Base-by-base conservation (phyloP, 2,329 filamentous ascomycete genomes). In the Trichoderma hamatum region DNA sequence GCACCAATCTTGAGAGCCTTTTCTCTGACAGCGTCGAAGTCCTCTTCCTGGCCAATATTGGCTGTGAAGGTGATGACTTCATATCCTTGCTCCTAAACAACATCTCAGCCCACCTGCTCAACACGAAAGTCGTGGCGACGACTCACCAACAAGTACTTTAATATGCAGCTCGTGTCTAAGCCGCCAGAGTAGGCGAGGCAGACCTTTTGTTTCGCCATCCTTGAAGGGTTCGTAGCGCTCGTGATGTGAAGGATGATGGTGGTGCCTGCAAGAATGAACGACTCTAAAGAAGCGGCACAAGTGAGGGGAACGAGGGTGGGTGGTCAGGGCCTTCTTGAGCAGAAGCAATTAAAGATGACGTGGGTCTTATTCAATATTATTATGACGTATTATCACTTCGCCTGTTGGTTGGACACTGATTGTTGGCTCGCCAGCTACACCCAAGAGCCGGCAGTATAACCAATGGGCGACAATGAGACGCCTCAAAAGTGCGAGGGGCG, bases 181-280 rank as follows among this genome's bases (percentile, higher is more conserved):
- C 58, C 58, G 26, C 58, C 58, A 61, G 58, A 61, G 39, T 61
- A 61, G 16, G 58, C 58, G 58, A 61, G 58, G 58, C 58, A 61
- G n/a, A n/a, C 26, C 58, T 60, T 49, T 61, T 59, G 34, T 43
- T 46, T 60, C 24, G 58, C 24, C 36, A 49, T 46, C n/a, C 26
- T 32, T 11, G 1, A 32, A 54, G 13, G 14, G 13, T 30, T 55
- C 7, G 28, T 9, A 55, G 52, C 3, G 26, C 28, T 55, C 52
- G 52, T 55, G 10, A n/a, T n/a, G 1, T 32, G 51, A n/a, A 6
- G 11, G 24, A n/a, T 21, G 5, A 13, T 32, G 10, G 52, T n/a
- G 51, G 52, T n/a, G 14, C 26, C n/a, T n/a, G 52, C 6, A 10
- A 55, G 28, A 32, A 55, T 32, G n/a, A 49, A 49, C 1, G 46